Base-by-base conservation (phyloP, 441 rosid species). In the Syzygium syzygioides region DNA sequence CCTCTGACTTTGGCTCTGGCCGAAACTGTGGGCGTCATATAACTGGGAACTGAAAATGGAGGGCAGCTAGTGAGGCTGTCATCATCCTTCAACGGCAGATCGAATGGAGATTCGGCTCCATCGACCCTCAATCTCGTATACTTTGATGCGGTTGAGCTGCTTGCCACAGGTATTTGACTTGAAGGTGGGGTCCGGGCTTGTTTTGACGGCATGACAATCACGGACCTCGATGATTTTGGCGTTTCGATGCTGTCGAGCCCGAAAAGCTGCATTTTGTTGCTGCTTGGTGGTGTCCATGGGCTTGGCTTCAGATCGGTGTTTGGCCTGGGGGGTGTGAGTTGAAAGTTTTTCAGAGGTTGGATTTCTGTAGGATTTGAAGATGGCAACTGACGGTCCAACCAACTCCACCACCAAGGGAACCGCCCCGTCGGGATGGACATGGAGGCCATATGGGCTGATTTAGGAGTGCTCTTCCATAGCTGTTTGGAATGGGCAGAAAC, bases 61-160 rank as follows among this genome's bases (percentile, higher is more conserved):
- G 98, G 99, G 94, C 99, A 97, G 91, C 99, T 98, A 11, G 90
- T 93, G 89, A 97, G 95, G 92, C 99, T 97, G 64, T 97, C 99
- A 54, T 98, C 98, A 28, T 98, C 99, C 90, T 94, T 97, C 87
- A 90, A 12, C 7, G 96, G 93, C 48, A 92, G 18, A 89, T 93
- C 89, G 32, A 94, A 95, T 53, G 98, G 98, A n/a, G 99, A 97
- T 64, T 92, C 95, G 56, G 87, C 94, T 83, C 93, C 59, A n/a
- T 91, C 92, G 48, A 92, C 92, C 93, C 97, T 93, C 71, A 92
- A 90, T 90, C 95, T 95, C 2, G 95, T 93, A 89, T 94, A 95
- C 88, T 93, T 98, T 55, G 96, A 93, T 88, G 94, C 64, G 64
- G 93, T 86, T 64, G 94, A 89, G 80, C 86, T 92, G 91, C 90